These are phyloP conservation scores for Acaromyces ingoldii DNA, from an alignment of 1,284 basidiomycete genomes.

Conservation along the genomic window DNA sequence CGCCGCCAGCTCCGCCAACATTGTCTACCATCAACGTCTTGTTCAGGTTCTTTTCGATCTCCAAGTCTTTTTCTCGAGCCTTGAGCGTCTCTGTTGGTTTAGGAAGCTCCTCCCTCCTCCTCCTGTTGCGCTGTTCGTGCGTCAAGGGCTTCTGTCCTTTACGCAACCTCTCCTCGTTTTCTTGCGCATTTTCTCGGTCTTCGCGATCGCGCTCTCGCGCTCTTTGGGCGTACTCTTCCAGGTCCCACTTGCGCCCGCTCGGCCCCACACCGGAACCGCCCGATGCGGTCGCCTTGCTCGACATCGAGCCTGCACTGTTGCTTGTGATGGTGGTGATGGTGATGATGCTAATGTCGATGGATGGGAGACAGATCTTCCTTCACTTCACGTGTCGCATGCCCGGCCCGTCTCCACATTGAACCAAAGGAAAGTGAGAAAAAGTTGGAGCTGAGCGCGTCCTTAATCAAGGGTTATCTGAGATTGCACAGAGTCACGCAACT, in stretches of 20 bases:
- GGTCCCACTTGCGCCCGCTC: conserved; percentile 42
- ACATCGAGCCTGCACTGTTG: too few species aligned
- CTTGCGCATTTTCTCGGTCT: conserved; percentile 29
- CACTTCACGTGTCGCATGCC: too few species aligned
- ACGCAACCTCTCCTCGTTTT: conserved; percentile 33
- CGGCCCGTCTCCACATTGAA: too few species aligned
- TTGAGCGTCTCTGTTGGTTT: conserved; percentile 42
- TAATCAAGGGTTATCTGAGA: too few species aligned
- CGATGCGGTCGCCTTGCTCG: conserved; percentile 3
- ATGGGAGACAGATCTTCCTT: too few species aligned
- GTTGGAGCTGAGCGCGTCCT: too few species aligned
- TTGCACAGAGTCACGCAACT: too few species aligned
- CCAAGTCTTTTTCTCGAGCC: conserved; percentile 29
- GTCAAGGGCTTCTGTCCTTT: conserved; percentile 32
- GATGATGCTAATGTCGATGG: too few species aligned
- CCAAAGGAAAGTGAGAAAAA: too few species aligned
- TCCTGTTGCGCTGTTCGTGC: conserved; percentile 16
- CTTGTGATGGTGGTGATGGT: too few species aligned
- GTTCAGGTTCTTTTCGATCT: conserved; percentile 38
- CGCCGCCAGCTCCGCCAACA: conserved; percentile 16
- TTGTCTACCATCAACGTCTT: conserved; percentile 47
- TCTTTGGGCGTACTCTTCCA: conserved; percentile 31
- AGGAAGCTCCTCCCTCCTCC: conserved; percentile 27
- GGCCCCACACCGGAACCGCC: conserved; percentile 33
- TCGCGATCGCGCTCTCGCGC: conserved; percentile 41